Conservation (phyloP, 73 alveolate genomes). For the Tetrahymena borealis region DNA sequence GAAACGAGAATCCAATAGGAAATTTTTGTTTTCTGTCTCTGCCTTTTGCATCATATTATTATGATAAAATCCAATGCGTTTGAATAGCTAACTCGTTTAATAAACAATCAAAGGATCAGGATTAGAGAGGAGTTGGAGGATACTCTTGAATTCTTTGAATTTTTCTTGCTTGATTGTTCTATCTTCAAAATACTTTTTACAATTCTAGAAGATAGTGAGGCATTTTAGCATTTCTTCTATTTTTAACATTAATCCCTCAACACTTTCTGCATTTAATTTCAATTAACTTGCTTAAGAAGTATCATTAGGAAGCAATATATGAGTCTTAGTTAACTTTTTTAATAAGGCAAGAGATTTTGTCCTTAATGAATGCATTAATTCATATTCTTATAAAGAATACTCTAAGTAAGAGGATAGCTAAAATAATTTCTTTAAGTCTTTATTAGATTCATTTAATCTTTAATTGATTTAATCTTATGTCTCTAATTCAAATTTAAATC, state of each 20-base stretch:
- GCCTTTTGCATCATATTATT: background rate
- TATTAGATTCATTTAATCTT: background rate
- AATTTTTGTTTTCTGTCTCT: background rate
- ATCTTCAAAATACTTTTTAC: background rate
- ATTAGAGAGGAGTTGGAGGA: background rate
- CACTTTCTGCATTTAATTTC: background rate
- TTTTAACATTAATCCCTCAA: background rate
- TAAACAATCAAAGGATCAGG: background rate
- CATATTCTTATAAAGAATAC: background rate
- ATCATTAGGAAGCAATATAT: background rate
- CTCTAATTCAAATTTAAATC: background rate
- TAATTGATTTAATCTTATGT: background rate
- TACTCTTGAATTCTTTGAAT: background rate
- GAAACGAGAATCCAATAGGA: background rate
- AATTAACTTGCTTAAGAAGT: background rate
- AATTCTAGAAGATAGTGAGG: background rate
- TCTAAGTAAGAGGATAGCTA: background rate
- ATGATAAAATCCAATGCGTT: background rate
- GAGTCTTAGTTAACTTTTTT: background rate
- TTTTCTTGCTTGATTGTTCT: background rate
- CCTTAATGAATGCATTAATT: background rate
- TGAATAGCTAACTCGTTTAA: background rate
- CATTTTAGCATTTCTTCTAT: background rate
- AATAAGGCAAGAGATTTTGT: background rate
- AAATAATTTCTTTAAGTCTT: background rate